These are phyloP conservation scores for Sugiyamaella grinbergsii DNA, from an alignment of 1,139 yeast genomes.

Conservation along the genomic window DNA sequence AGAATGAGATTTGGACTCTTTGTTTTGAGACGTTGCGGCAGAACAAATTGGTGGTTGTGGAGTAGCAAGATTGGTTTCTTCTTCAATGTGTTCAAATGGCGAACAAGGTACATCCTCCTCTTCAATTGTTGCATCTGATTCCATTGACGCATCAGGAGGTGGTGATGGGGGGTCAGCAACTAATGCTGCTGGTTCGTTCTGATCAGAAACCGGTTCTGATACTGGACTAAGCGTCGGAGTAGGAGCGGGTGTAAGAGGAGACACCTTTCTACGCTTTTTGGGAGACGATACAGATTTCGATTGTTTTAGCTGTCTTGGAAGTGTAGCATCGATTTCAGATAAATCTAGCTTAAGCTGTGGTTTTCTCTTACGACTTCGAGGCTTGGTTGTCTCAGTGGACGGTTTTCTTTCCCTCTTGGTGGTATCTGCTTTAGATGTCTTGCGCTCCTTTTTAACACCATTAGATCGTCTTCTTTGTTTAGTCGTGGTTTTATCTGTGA, in stretches of 20 bases:
- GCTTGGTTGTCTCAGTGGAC: slow-evolving; percentile 8
- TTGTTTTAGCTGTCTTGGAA: too few relatives aligned
- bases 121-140: slow-evolving; percentile 18
- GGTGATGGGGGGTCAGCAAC: not conserved
- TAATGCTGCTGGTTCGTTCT: too few relatives aligned
- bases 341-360: slow-evolving; percentile 1
- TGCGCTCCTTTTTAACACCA: not conserved
- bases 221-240: not conserved
- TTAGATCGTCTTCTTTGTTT: not conserved
- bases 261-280: slow-evolving; percentile 16
- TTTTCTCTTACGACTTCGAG: slow-evolving; percentile 16
- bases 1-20: not conserved
- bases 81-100: slow-evolving; percentile 2
- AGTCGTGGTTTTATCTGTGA: not conserved
- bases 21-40: slow-evolving; percentile 3
- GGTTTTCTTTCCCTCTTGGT: not conserved
- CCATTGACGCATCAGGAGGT: slow-evolving; percentile 3
- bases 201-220: too few relatives aligned
- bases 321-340: slow-evolving; percentile 3
- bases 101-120: slow-evolving; percentile 13
- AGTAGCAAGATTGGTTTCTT: not conserved
- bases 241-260: not conserved
- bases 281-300: slow-evolving; percentile 1
- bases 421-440: not conserved
- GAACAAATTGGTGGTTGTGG: not conserved